Percentiles rank a stretch among this genome's conserved stretches.
These are phyloP conservation scores for Trametes sp. DNA, from an alignment of 1,284 basidiomycete species.

Conservation along the genomic window DNA sequence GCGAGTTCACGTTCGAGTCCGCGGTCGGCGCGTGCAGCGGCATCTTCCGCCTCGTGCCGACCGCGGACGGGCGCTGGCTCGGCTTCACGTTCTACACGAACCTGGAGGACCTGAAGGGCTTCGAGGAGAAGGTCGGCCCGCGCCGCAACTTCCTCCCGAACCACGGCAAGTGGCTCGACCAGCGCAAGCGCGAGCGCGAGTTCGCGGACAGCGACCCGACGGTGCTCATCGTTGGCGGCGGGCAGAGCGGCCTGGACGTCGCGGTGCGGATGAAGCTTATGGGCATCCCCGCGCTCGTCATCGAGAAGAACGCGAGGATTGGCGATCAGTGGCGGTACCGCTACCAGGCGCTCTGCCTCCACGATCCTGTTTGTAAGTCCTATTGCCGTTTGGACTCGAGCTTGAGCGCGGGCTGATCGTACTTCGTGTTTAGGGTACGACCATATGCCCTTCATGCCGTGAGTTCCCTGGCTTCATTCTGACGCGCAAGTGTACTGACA, in stretches of 20 bases:
- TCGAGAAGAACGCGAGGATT: slow-evolving; percentile 60
- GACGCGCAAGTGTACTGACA: neutral
- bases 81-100: slow-evolving; percentile 65
- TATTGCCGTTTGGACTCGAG: neutral
- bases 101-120: slow-evolving; percentile 61
- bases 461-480: slow-evolving; percentile 19
- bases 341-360: slow-evolving; percentile 67
- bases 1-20: slow-evolving; percentile 66
- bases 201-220: slow-evolving; percentile 49
- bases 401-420: neutral
- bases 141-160: slow-evolving; percentile 49
- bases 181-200: slow-evolving; percentile 49
- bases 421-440: slow-evolving; percentile 52
- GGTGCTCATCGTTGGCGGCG: slow-evolving; percentile 68
- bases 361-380: slow-evolving; percentile 69
- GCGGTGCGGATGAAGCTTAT: slow-evolving; percentile 66
- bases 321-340: slow-evolving; percentile 68
- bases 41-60: slow-evolving; percentile 62
- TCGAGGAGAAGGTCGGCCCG: slow-evolving; percentile 54
- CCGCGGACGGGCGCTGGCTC: slow-evolving; percentile 58
- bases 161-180: slow-evolving; percentile 50
- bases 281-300: slow-evolving; percentile 57
- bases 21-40: slow-evolving; percentile 56
- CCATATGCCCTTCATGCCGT: slow-evolving; percentile 60
- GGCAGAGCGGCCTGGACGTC: slow-evolving; percentile 68